Evolutionary conservation across 23 red algal species (phyloP).

Genomic region (Chondrus crispus): DNA sequence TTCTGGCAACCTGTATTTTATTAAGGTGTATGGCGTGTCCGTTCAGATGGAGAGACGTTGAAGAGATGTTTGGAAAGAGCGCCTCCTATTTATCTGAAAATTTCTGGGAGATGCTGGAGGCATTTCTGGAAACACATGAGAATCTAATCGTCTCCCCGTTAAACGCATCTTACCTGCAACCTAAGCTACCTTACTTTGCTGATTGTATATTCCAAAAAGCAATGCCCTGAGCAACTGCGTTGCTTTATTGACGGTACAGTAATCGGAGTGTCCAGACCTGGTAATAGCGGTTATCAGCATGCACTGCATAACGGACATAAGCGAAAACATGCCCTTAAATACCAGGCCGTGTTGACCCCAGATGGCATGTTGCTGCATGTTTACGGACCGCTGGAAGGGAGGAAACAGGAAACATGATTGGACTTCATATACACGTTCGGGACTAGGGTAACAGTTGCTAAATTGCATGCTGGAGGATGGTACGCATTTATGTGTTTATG

Average conservation of each 20-base stretch:
- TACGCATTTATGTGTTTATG: not conserved
- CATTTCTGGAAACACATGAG: not conserved
- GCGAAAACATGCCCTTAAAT: not conserved
- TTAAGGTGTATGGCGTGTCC: not conserved
- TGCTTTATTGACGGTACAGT: not conserved
- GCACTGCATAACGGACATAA: not conserved
- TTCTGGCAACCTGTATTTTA: too few species aligned
- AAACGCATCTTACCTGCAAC: not conserved
- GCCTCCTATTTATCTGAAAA: not conserved
- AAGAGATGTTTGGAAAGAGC: not conserved
- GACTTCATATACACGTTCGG: not conserved
- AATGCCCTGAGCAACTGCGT: not conserved
- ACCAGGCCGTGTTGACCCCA: not conserved
- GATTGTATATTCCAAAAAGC: not conserved
- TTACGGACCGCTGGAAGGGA: not conserved
- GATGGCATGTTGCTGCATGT: not conserved
- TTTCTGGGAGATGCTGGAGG: not conserved
- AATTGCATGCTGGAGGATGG: not conserved
- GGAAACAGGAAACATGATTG: not conserved
- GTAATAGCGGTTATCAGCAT: not conserved
- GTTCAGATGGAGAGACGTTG: not conserved
- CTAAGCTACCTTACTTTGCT: not conserved
- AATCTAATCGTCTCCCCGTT: not conserved
- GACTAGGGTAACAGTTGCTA: not conserved
- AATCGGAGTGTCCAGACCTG: not conserved